Evolutionary conservation across 129 eudicot genomes (phyloP).

Genomic region (Flaveria robusta): DNA sequence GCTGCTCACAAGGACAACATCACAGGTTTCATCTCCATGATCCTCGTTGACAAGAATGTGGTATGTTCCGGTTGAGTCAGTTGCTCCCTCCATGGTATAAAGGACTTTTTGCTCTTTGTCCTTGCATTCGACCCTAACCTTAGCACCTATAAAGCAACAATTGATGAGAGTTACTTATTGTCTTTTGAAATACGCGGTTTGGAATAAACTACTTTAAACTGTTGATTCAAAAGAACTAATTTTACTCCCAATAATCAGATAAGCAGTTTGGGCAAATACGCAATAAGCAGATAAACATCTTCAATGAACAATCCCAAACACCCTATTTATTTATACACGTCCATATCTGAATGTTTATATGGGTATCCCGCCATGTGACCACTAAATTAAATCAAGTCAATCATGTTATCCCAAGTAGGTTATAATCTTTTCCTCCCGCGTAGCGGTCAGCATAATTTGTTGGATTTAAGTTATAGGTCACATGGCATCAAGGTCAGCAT

Average conservation of each 20-base stretch:
- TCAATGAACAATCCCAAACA: not conserved
- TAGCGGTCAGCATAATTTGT: too few relatives aligned
- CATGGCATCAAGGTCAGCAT: too few relatives aligned
- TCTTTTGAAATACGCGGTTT: not conserved
- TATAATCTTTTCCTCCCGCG: too few relatives aligned
- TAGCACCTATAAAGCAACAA: constrained; percentile 45
- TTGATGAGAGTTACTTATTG: not conserved
- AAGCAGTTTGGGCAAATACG: not conserved
- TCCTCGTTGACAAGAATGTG: constrained; percentile 52
- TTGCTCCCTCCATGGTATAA: constrained; percentile 42
- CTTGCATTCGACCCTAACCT: constrained; percentile 59
- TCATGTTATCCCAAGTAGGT: too few relatives aligned
- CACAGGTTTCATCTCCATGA: constrained; percentile 47
- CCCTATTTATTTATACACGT: too few relatives aligned
- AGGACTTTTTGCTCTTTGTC: constrained; percentile 44
- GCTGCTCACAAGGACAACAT: constrained; percentile 58
- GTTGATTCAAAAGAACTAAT: not conserved
- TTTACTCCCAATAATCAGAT: not conserved
- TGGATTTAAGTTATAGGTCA: too few relatives aligned
- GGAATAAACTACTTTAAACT: not conserved
- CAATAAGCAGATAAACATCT: not conserved
- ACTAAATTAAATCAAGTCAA: too few relatives aligned
- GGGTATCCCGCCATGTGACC: too few relatives aligned
- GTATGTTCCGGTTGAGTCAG: constrained; percentile 57
- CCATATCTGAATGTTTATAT: too few relatives aligned